Evolutionary conservation across 108 stramenopile genomes (phyloP), one percentile per base, ranked within the genome.

Genomic region (Cyclotella cryptica): DNA sequence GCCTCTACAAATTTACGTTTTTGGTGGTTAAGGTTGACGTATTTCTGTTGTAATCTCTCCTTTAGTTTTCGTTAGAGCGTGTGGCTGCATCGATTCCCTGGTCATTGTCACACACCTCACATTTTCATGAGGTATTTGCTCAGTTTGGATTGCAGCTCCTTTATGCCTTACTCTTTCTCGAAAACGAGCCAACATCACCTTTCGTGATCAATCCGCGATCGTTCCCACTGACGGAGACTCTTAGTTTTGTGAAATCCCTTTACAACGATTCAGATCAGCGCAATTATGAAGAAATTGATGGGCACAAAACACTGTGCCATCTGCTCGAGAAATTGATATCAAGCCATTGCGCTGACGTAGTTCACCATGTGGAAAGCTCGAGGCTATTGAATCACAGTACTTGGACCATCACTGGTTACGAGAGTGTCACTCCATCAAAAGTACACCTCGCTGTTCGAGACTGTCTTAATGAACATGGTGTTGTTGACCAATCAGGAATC

Each of bases 141-240:
- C 84, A 77, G 26, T 90, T 88, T 63, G 66, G 85, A 21, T 45
- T 90, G 14, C 83, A 81, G 68, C 67, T 93, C 12, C 66, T 91
- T 1, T 90, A 93, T 76, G 85, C 80, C 14, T 69, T 92, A 17
- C 75, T 35, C 10, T 88, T 84, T 64, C 71, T 85, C 5, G 79
- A 86, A 0, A 27, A 18, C 51, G 60, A 81, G 17, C 80, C 85
- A 9, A 40, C 35, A 14, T 88, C 85, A 19, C 87, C 87, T 5
- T 90, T 90, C 62, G 80, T 65, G 5, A 73, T 87, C 44, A 78
- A 90, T 74, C 81, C 86, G 42, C 71, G 86, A 30, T 66, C 76
- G 43, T 30, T 85, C 29, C 87, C 87, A 28, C 51, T 90, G 45
- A 82, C 80, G 44, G 74, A 75, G 43, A 35, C 64, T 10, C 70